Base-by-base conservation (phyloP, 306 rosid genomes). In the Echinosophora koreensis region DNA sequence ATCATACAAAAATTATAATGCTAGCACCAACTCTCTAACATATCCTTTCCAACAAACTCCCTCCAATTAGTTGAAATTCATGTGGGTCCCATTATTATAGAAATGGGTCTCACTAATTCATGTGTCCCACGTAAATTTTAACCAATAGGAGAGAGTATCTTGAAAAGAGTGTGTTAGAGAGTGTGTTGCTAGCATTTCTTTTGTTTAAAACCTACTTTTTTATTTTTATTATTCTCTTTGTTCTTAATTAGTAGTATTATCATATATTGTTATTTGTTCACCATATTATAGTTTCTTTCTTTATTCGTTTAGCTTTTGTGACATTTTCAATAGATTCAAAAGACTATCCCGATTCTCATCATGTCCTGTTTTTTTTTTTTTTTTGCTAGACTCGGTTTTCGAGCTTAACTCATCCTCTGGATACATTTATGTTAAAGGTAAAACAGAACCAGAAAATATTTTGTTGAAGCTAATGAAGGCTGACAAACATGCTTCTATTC, bases 401-500 rank as follows among this genome's bases (percentile, higher is more conserved):
- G 61, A 52, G 62, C 17, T 76, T 7, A 46, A 60, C 69, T 61
- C 77, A 42, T 1, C 16, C 15, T 0, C 0, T 30, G 81, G 68
- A 61, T 51, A 16, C 22, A 42, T 73, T 13, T 52, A 41, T 3
- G 41, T 81, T 0, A 76, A 32, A 76, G 85, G 79, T 2, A 77
- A 82, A 63, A 10, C 61, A 71, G 7, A 56, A 4, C 70, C 79
- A 4, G 65, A 71, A 1, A 6, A 3, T 37, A 67, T 71, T 35
- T 8, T 82, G 73, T 5, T 5, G 27, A 28, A 71, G 8, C 69
- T 77, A 8, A 63, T 11, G 57, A 82, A 44, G 42, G 65, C 66
- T 63, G 58, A 42, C 4, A 56, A 55, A 8, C 85, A 82, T 64
- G 69, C 82, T 5, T 49, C 66, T 2, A 32, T 82, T 55, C 39